Base-by-base conservation (phyloP, 495 filamentous ascomycete genomes). In the Hypoxylon perforatum region DNA sequence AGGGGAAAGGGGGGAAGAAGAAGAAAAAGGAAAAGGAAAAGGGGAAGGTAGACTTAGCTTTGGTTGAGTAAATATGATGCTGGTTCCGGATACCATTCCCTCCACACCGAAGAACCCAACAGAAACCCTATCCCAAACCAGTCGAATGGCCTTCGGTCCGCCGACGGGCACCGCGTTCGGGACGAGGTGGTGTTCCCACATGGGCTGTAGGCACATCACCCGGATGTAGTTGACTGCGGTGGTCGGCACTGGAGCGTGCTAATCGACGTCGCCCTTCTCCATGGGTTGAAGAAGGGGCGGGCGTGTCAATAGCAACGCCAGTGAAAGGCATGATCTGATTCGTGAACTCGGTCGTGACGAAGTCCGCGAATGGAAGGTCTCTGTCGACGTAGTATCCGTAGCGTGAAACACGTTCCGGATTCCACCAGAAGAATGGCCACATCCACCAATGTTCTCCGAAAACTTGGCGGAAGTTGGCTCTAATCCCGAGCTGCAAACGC, bases 391-490 rank as follows among this genome's bases (percentile, higher is more conserved):
- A 57, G 17, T 39, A 39, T 41, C 61, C 61, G 52, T 63, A 63
- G 9, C 42, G 50, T 0, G 44, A 42, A 17, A 57, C 61, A 33
- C 35, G 18, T 53, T 57, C 41, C 6, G 52, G 25, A 12, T 19
- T 8, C 51, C 51, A 50, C 30, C 42, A 63, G 44, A 49, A 57
- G 45, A 57, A 50, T 12, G 30, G 61, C 52, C 61, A 63, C 52
- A 19, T 46, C 51, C 52, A 63, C 61, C 52, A 63, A n/a, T 42
- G 51, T 41, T 55, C 25, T 30, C 61, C 61, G 51, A 63, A 57
- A 11, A 57, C 52, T 57, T 63, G 61, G 49, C 44, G 45, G n/a
- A 63, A 49, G 45, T 63, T 63, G 36, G 44, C 52, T 30, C 17
- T 56, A 44, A 45, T 18, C 7, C 61, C 61, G 44, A 63, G 51